Base-by-base conservation (phyloP, 129 eudicot genomes). In the Arctium lappa region DNA sequence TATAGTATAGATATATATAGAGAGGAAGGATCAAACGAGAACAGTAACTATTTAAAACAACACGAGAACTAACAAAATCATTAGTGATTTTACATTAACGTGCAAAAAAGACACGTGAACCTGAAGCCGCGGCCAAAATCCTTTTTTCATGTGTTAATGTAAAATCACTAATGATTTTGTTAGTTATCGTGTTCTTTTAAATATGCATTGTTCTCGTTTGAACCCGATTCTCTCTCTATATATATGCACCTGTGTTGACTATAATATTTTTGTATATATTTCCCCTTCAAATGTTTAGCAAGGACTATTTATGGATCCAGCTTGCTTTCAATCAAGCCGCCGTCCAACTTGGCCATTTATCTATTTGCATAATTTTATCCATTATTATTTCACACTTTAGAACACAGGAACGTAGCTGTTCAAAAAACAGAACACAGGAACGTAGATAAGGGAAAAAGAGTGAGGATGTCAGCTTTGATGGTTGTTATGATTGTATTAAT, bases 401-500 rank as follows among this genome's bases (percentile, higher is more conserved):
- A 60, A 60, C 7, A 60, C 68, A 60, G 5, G 68, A 18, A n/a
- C 29, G 29, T 60, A 60, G 5, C 27, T 22, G 27, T 22, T 22
- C 27, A 22, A 22, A 22, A 22, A 22, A 22, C 27, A 60, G 68
- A 60, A 60, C 7, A 60, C 68, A 60, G 5, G 68, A 18, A n/a
- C 29, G 29, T 60, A 60, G 5, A 60, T 5, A 60, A n/a, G 68
- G 66, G 68, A 5, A 60, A 60, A 60, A n/a, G 68, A n/a, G 22
- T 60, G 68, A 60, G 18, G 74, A 74, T 74, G 80, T 1, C 81
- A 18, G 30, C 81, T 66, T 42, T 46, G 44, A 39, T 62, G 22
- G 60, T 75, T 76, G 56, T 44, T 27, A 36, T 82, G 76, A 82
- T 69, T 27, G 8, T 48, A 66, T 12, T 82, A 30, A 11, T 34